phyloP scores from a whole-genome alignment of 805 yeast species.

The Kazachstania viticola region DNA sequence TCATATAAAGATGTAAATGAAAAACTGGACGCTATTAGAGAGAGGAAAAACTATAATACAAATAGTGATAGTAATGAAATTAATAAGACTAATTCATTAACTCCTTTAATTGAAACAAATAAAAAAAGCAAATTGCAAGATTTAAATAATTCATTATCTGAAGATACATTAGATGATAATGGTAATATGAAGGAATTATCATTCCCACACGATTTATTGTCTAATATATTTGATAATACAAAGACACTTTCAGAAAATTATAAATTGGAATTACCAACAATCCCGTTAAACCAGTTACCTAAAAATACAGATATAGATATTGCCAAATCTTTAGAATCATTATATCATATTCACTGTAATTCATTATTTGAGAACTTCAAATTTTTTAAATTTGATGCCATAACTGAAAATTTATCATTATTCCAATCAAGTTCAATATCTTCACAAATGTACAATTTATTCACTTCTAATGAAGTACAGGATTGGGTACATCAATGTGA shows the following conservation, averaged over 20 bases:
- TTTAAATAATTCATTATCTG: background rate
- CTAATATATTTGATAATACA: conserved; percentile 4
- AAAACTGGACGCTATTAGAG: background rate
- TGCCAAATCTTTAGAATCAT: conserved; percentile 47
- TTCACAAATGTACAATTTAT: conserved; percentile 48
- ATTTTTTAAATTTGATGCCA: conserved; percentile 51
- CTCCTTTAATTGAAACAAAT: background rate
- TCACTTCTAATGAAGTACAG: conserved; percentile 35
- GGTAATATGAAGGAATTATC: background rate
- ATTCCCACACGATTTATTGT: conserved; percentile 2
- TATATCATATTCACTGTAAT: conserved; percentile 55
- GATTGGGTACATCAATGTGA: conserved; percentile 68
- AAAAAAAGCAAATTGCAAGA: background rate
- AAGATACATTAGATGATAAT: background rate
- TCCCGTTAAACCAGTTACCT: conserved; percentile 28
- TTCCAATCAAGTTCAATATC: conserved; percentile 46
- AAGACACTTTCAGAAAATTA: conserved; percentile 2
- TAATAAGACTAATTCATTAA: background rate
- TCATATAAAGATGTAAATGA: background rate
- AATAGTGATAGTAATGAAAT: background rate
- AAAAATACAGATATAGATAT: conserved; percentile 41
- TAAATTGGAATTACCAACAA: conserved; percentile 31
- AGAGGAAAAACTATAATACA: too few species aligned
- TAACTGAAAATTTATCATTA: conserved; percentile 40
- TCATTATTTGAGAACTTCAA: conserved; percentile 54